Evolutionary conservation across 2,329 filamentous ascomycete species (phyloP).

Genomic region (Alternaria conjuncta): DNA sequence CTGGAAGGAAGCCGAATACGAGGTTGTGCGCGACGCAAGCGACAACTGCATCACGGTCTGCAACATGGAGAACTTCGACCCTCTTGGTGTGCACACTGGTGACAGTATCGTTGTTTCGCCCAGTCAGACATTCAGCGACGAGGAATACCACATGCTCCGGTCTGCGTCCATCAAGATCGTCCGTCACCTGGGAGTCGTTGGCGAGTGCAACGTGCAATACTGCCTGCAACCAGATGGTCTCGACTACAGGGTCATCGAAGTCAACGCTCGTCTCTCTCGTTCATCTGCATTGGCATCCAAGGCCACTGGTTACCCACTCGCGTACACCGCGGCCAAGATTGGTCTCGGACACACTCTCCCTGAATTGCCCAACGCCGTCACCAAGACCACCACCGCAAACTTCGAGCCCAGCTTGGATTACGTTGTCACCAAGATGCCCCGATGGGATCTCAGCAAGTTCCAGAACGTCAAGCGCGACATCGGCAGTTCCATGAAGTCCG

Average conservation of each 20-base stretch:
- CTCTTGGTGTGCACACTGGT: constrained; percentile 95
- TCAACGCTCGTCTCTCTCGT: constrained; percentile 97
- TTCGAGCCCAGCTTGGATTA: constrained; percentile 98
- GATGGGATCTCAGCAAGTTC: constrained; percentile 99
- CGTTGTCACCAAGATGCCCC: constrained; percentile 97
- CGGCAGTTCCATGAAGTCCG: constrained; percentile 97
- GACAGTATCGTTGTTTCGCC: constrained; percentile 98
- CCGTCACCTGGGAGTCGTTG: constrained; percentile 93
- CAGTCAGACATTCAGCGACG: constrained; percentile 94
- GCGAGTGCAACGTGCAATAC: constrained; percentile 99
- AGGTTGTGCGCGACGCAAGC: constrained; percentile 93
- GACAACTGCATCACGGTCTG: constrained; percentile 99
- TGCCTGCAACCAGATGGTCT: constrained; percentile 94
- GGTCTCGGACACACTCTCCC: constrained; percentile 94
- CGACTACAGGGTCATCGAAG: constrained; percentile 98
- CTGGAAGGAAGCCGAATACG: constrained; percentile 99
- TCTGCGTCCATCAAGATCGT: constrained; percentile 98
- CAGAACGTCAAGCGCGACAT: constrained; percentile 98
- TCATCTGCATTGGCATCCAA: constrained; percentile 97
- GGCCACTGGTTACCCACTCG: constrained; percentile 95
- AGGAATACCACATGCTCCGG: constrained; percentile 99
- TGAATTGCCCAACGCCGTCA: constrained; percentile 96
- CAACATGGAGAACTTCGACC: constrained; percentile 99
- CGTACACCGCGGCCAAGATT: constrained; percentile 98
- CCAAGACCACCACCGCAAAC: constrained; percentile 97